phyloP scores from a whole-genome alignment of 2,329 filamentous ascomycete genomes.

The Colletotrichum australisinense region DNA sequence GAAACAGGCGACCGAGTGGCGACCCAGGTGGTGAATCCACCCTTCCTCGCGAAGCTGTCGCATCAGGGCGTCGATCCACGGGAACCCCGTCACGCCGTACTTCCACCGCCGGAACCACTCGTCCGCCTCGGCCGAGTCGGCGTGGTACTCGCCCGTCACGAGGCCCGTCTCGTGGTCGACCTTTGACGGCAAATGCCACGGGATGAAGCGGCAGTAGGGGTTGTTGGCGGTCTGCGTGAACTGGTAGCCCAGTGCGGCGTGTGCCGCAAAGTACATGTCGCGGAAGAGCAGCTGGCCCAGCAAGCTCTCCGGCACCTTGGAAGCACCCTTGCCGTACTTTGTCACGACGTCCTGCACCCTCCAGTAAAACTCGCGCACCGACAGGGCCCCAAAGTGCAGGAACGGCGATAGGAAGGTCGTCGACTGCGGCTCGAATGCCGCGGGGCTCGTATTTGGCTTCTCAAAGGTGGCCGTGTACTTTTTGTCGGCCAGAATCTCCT shows the following conservation, averaged over 20 bases:
- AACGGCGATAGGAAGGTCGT: constrained; percentile 81
- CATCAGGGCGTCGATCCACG: constrained; percentile 86
- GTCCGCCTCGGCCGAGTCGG: constrained; percentile 73
- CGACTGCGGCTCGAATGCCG: constrained; percentile 77
- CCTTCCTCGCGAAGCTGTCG: constrained; percentile 77
- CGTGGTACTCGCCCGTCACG: constrained; percentile 69
- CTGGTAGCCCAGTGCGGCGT: constrained; percentile 72
- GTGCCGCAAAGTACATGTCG: constrained; percentile 86
- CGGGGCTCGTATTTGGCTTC: constrained; percentile 81
- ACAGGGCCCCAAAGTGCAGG: constrained; percentile 79
- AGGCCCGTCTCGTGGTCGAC: constrained; percentile 55
- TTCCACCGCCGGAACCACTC: constrained; percentile 77
- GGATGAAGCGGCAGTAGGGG: constrained; percentile 76
- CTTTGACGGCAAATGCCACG: constrained; percentile 80
- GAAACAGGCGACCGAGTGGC: constrained; percentile 84
- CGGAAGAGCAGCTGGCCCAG: constrained; percentile 81
- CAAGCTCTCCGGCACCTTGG: constrained; percentile 74
- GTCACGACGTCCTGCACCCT: constrained; percentile 72
- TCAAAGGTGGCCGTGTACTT: constrained; percentile 79
- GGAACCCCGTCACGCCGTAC: constrained; percentile 77
- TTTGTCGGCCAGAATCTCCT: constrained; percentile 69
- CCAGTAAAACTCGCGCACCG: constrained; percentile 80
- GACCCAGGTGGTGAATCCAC: constrained; percentile 84
- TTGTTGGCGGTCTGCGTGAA: constrained; percentile 77
- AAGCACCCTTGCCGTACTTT: constrained; percentile 65